Conservation (phyloP, 2,329 filamentous ascomycete genomes). For the Cladosporium sp. region DNA sequence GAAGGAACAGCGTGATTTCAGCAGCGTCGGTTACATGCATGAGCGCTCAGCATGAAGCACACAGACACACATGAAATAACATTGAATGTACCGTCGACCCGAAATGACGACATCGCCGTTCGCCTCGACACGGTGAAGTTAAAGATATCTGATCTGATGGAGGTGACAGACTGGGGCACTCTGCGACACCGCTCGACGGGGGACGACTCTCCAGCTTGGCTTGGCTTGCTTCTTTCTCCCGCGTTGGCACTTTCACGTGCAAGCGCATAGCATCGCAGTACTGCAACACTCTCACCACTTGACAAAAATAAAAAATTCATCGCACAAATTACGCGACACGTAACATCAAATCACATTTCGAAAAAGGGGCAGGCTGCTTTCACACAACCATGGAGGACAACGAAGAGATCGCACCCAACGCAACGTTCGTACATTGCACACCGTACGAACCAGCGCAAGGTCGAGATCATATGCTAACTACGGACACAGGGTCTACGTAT, state of each 20-base stretch:
- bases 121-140: not conserved
- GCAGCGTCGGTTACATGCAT: not conserved
- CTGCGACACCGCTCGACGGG: not conserved
- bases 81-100: not conserved
- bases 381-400: conserved; percentile 10
- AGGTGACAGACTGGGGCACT: not conserved
- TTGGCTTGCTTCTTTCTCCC: not conserved
- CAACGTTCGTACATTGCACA: conserved; percentile 47
- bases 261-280: not conserved
- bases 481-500: conserved; percentile 36
- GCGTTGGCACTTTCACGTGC: not conserved
- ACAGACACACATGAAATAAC: not conserved
- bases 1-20: not conserved
- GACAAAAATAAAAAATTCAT: not conserved
- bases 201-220: not conserved
- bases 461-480: conserved; percentile 20
- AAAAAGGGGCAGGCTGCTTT: not conserved
- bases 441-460: conserved; percentile 39
- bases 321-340: not conserved
- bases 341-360: not conserved
- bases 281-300: not conserved
- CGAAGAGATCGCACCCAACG: conserved; percentile 33
- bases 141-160: not conserved
- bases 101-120: not conserved
- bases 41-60: not conserved